Conservation (phyloP, 148 eudicot genomes). For the Vaccinium darrowii region DNA sequence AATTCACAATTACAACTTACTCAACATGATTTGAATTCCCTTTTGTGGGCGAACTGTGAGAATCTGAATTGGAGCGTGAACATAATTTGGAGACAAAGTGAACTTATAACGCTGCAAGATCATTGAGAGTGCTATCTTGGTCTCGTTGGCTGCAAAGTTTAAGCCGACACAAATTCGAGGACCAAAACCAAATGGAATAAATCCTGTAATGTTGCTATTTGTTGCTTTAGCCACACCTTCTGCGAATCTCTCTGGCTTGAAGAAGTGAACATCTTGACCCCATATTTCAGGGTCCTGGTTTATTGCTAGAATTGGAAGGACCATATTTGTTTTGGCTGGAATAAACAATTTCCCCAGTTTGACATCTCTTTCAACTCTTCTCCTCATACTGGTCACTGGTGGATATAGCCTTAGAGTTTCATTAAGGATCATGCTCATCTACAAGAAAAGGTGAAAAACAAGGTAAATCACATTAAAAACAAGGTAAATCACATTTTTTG, state of each 20-base stretch:
- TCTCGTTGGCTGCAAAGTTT: slow-evolving; percentile 10
- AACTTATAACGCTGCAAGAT: slow-evolving; percentile 10
- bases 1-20: not conserved
- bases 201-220: not conserved
- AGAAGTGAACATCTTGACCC: no score
- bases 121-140: slow-evolving; percentile 16
- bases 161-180: slow-evolving; percentile 9
- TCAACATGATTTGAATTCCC: not conserved
- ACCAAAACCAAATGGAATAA: slow-evolving; percentile 8
- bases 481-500: no score
- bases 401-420: slow-evolving; percentile 7
- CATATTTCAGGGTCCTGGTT: no score
- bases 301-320: no score
- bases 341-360: not conserved
- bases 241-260: no score
- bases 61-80: not conserved
- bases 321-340: slow-evolving; percentile 2
- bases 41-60: not conserved
- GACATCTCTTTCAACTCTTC: slow-evolving; percentile 11
- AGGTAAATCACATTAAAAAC: no score
- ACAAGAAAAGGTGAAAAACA: not conserved
- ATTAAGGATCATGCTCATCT: slow-evolving; percentile 15
- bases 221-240: slow-evolving; percentile 17
- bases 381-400: not conserved
- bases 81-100: not conserved